Base-by-base conservation (phyloP, 305 asterid species). In the Coffea humblotiana region DNA sequence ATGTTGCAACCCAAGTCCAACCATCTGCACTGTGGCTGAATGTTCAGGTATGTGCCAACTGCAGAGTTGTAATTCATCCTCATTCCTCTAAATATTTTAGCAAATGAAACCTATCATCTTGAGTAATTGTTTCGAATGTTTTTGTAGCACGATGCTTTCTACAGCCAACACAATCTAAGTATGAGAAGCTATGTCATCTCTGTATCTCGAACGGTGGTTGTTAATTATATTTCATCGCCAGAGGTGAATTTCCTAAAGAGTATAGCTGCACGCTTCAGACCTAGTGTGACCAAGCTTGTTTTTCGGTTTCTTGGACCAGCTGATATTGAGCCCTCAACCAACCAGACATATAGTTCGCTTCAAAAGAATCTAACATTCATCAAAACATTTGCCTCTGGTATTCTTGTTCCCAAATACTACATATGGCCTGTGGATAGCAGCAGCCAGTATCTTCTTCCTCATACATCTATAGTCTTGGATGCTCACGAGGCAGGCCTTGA, bases 401-500 rank as follows among this genome's bases (percentile, higher is more conserved):
- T 95, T 80, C 86, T 95, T 72, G 90, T 95, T 75, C 99, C 98
- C 66, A 95, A 95, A 79, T 5, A 15, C 64, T 91, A 91, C 81
- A 93, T 94, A 84, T 86, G 89, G 88, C 96, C 90, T 12, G 86
- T 82, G 49, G 90, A 82, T 84, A 79, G 71, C 78, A 79, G 71
- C 78, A 64, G 56, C 71, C 83, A 58, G n/a, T 92, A 93, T 82
- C 78, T 91, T 74, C 87, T 3, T 79, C 88, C 90, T 45, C 74
- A 79, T 81, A 87, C 90, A 9, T 83, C 94, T 32, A 76, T 92
- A 23, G 99, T 95, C 49, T 68, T 54, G 67, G 92, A 92, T 43
- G 98, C 99, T 82, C 99, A 94, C 78, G 81, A 72, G 60, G 93
- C 85, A 6, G 99, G 97, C 72, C 90, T 95, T 45, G 95, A 88